phyloP scores from a whole-genome alignment of 345 rosid genomes.

The Salix koriyanagi region DNA sequence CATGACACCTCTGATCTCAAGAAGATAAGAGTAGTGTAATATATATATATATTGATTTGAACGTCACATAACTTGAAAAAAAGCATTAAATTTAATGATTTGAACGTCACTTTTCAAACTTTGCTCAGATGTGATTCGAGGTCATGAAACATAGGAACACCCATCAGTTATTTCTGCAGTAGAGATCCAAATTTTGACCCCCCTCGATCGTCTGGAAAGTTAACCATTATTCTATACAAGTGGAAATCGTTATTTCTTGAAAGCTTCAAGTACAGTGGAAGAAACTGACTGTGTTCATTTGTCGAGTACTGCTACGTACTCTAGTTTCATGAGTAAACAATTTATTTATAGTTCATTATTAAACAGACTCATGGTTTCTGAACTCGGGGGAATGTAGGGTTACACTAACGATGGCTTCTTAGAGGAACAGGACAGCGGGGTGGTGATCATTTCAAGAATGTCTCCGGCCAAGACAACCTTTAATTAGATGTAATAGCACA shows the following conservation, averaged over 20 bases:
- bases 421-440: not conserved
- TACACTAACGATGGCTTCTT: not conserved
- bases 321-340: not conserved
- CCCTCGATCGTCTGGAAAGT: not conserved
- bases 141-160: not conserved
- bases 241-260: not conserved
- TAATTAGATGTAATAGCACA: not conserved
- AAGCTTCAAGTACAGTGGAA: not conserved
- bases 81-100: not conserved
- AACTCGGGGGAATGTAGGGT: not conserved
- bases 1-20: too few species aligned
- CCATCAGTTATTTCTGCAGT: not conserved
- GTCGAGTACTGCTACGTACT: not conserved
- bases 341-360: not conserved
- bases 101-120: not conserved
- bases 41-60: not conserved
- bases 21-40: too few species aligned
- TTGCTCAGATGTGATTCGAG: not conserved
- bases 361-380: not conserved
- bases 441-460: constrained; percentile 15
- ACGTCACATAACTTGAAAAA: too few species aligned
- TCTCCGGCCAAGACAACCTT: not conserved
- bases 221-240: not conserved
- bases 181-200: not conserved
- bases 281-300: not conserved